Base-by-base conservation (phyloP, 164 flowering plant species). In the Berberis vulgaris region DNA sequence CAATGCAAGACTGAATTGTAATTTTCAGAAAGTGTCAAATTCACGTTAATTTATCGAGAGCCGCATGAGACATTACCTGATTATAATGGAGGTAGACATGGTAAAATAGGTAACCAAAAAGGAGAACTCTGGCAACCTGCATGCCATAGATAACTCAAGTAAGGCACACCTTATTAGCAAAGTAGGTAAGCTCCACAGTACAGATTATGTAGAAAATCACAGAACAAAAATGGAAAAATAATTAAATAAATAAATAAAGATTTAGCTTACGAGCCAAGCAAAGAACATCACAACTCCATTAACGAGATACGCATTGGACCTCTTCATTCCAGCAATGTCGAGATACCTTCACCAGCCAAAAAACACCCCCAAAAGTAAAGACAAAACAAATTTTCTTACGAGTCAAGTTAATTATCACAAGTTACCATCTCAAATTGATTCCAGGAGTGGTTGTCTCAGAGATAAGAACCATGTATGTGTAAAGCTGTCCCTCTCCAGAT, bases 121-220 rank as follows among this genome's bases (percentile, higher is more conserved):
- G 76, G 64, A 91, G 74, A 66, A 94, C 69, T 76, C 99, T 81
- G 3, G 96, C 99, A 69, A 81, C 81, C 99, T 94, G 96, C 84
- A 83, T 40, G 67, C 7, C 50, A 71, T 40, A 45, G 3, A 38
- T 7, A 41, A 60, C 7, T 50, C 43, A 46, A 68, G 64, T 54
- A 45, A 64, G 13, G n/a, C 1, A 40, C 6, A n/a, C 26, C 26
- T 10, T 46, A 58, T 38, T 38, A 8, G 43, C 50, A 49, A 3
- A 54, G 13, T 40, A 39, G 45, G 43, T 40, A 26, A 26, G 26
- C 26, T 26, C 26, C 26, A 26, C 26, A 26, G 26, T 26, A 26
- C 26, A 26, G 26, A 26, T 26, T 26, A 26, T 26, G 26, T 26
- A 26, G 26, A 26, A 26, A 26, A 26, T 26, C 26, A 26, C 26